phyloP scores from a whole-genome alignment of 108 stramenopile genomes.

The Stephanodiscus triporus region DNA sequence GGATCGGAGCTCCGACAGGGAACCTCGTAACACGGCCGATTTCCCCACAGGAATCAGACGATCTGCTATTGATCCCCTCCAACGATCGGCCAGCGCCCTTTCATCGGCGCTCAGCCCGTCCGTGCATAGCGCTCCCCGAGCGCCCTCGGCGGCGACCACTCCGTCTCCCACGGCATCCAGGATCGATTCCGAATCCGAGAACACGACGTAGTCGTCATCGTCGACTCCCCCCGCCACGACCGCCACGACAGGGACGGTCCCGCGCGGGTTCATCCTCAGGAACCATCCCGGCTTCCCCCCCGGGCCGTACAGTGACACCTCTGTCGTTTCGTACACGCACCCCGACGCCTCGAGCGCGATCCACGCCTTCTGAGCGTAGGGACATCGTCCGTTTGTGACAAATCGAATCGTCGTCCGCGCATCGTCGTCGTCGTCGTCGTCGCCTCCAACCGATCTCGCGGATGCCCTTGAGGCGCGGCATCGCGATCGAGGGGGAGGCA shows the following conservation, averaged over 20 bases:
- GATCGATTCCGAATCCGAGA: constrained; percentile 78
- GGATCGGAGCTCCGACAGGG: constrained; percentile 50
- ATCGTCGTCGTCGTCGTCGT: not conserved
- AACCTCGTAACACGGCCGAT: constrained; percentile 67
- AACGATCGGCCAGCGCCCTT: constrained; percentile 35
- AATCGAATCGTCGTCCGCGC: constrained; percentile 37
- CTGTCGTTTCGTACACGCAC: constrained; percentile 56
- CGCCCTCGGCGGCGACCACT: constrained; percentile 15
- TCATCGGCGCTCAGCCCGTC: constrained; percentile 13
- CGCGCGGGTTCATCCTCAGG: constrained; percentile 73
- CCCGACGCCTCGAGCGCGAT: constrained; percentile 70
- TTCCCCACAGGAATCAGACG: constrained; percentile 71
- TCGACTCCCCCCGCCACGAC: constrained; percentile 27
- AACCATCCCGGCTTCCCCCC: constrained; percentile 88
- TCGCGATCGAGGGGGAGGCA: not conserved
- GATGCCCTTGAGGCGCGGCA: not conserved
- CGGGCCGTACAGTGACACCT: constrained; percentile 76
- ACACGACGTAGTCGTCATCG: constrained; percentile 28
- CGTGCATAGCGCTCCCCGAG: not conserved
- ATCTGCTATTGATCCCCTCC: constrained; percentile 56
- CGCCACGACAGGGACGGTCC: constrained; percentile 77
- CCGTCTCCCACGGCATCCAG: constrained; percentile 57
- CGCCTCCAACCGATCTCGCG: not conserved
- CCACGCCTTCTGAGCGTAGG: constrained; percentile 82
- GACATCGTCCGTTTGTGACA: constrained; percentile 83